These are phyloP conservation scores for Kwoniella dejecticola DNA, from an alignment of 768 basidiomycete species.

Conservation along the genomic window DNA sequence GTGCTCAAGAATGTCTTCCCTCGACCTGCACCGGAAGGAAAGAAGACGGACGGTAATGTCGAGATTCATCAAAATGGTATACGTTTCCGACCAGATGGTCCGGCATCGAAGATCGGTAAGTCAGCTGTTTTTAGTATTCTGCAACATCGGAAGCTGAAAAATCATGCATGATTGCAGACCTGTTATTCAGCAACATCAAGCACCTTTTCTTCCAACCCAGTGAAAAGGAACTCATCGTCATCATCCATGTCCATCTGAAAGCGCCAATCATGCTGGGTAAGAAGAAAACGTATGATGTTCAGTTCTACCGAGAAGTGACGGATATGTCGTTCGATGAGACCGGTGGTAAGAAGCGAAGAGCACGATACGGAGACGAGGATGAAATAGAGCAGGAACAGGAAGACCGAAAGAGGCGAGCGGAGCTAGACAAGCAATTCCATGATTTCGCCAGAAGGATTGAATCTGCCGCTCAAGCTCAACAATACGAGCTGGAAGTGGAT, in stretches of 20 bases:
- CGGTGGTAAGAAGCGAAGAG: slow-evolving; percentile 96
- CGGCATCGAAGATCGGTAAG: slow-evolving; percentile 66
- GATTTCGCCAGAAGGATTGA: slow-evolving; percentile 88
- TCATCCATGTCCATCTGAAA: slow-evolving; percentile 89
- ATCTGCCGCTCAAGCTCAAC: slow-evolving; percentile 77
- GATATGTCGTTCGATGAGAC: slow-evolving; percentile 99
- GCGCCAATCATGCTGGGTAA: slow-evolving; percentile 98
- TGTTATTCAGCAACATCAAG: slow-evolving; percentile 95
- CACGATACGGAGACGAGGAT: slow-evolving; percentile 96
- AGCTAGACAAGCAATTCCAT: slow-evolving; percentile 92
- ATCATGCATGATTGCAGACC: slow-evolving; percentile 61
- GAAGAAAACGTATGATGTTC: slow-evolving; percentile 98
- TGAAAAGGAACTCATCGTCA: slow-evolving; percentile 89
- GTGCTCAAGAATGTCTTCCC: slow-evolving; percentile 90
- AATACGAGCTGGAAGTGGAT: slow-evolving; percentile 85
- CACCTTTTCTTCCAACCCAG: slow-evolving; percentile 99
- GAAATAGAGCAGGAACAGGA: slow-evolving; percentile 99
- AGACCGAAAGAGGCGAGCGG: slow-evolving; percentile 82
- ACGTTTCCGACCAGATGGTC: slow-evolving; percentile 63
- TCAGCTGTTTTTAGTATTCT: slow-evolving; percentile 20
- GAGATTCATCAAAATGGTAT: slow-evolving; percentile 98
- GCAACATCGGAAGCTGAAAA: not conserved
- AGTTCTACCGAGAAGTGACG: slow-evolving; percentile 96
- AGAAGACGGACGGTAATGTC: slow-evolving; percentile 87
- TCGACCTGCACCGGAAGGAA: slow-evolving; percentile 90